Base-by-base conservation (phyloP, 1,139 yeast species). In the Geotrichum macrosporum region DNA sequence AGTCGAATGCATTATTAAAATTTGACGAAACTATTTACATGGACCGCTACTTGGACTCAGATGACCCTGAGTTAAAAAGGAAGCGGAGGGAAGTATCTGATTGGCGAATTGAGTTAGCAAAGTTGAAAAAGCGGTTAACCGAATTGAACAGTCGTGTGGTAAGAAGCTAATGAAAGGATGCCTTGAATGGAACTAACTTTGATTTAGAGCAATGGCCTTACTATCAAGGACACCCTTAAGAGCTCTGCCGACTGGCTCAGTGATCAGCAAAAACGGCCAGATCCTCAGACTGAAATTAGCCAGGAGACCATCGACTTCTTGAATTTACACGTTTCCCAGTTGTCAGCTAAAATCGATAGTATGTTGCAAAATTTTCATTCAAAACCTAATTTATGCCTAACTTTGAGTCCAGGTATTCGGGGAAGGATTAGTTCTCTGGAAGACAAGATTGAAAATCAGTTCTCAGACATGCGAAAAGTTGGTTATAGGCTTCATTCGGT, bases 401-500 rank as follows among this genome's bases (percentile, higher is more conserved):
- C 27, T 35, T 2, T 3, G n/a, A n/a, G n/a, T 19, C 10, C 6
- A 35, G 38, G 16, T 27, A 37, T 37, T 5, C 26, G 29, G 15
- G 44, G 24, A 36, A 27, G 36, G 6, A 43, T 45, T 13, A 45
- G 51, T 12, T 32, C 60, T 0, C 64, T 86, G 40, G 77, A 75
- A 47, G 55, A 57, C 1, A 69, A 70, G 42, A 77, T 85, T 6
- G 67, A 76, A 18, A 66, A 64, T 20, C 94, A 84, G 58, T 88
- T 84, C 61, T 70, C 71, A 18, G 70, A 70, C 8, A 77, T 83
- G 66, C 76, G 73, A 44, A 68, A 74, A 47, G 75, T 81, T 24
- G 94, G 92, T 0, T 92, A 92, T 64, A 74, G 85, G 0, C 74
- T 92, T 10, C 92, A 89, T 69, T 94, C 97, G 0, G 82, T 92